Percentiles rank a stretch among this genome's conserved stretches.
Conservation (phyloP, 352 stramenopile genomes). For the Phytopythium delawarense region DNA sequence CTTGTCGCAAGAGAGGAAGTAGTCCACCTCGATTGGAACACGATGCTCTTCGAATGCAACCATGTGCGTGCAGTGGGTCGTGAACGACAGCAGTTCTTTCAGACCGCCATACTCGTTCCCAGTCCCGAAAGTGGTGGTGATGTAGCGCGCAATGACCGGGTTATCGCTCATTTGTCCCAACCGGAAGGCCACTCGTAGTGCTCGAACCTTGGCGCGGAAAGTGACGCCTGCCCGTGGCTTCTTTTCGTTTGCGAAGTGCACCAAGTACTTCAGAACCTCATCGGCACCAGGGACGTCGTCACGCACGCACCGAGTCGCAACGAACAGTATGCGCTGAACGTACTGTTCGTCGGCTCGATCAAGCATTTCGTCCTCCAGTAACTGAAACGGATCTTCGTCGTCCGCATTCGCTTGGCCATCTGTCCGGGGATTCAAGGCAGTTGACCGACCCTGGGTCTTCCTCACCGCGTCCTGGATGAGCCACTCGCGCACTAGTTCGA, state of each 20-base stretch:
- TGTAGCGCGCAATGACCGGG: constrained; percentile 13
- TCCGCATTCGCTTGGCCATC: constrained; percentile 6
- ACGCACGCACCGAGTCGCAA: constrained; percentile 18
- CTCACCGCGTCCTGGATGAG: constrained; percentile 41
- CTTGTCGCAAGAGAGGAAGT: constrained; percentile 45
- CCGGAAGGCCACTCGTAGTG: constrained; percentile 30
- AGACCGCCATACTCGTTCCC: constrained; percentile 19
- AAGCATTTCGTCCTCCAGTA: constrained; percentile 24
- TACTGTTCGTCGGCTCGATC: constrained; percentile 29
- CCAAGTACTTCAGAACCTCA: constrained; percentile 31
- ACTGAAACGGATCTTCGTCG: constrained; percentile 33
- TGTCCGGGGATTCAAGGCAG: neutral
- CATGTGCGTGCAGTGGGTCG: constrained; percentile 36
- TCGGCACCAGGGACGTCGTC: constrained; percentile 12
- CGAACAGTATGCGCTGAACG: constrained; percentile 26
- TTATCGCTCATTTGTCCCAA: constrained; percentile 23
- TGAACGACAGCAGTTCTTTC: constrained; percentile 28
- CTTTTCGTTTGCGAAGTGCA: constrained; percentile 38
- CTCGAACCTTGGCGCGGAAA: constrained; percentile 46
- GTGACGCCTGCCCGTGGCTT: constrained; percentile 46
- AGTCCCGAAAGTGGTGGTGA: constrained; percentile 17
- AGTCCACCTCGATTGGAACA: constrained; percentile 36
- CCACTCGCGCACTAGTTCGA: constrained; percentile 47
- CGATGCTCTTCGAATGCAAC: constrained; percentile 50
- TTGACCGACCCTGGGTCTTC: neutral